phyloP scores from a whole-genome alignment of 2,329 filamentous ascomycete species.

The Aspergillus jensenii region DNA sequence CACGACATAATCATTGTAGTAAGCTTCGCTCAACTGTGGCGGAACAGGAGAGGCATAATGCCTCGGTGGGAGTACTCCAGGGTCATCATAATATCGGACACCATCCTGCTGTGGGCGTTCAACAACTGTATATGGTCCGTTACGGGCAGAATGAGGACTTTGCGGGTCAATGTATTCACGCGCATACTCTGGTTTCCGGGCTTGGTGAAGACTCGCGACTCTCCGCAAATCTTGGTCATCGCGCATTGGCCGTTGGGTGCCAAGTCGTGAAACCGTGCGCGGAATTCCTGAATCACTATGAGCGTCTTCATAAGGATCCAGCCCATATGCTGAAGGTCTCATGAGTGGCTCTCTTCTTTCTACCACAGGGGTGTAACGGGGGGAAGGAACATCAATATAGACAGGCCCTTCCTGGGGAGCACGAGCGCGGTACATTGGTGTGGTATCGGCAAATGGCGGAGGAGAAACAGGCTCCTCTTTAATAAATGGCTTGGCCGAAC shows the following conservation, averaged over 20 bases:
- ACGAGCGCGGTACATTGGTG: constrained; percentile 36
- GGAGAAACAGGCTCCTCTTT: constrained; percentile 65
- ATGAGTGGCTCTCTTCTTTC: constrained; percentile 34
- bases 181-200: constrained; percentile 41
- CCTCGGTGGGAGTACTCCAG: constrained; percentile 28
- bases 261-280: constrained; percentile 42
- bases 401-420: constrained; percentile 44
- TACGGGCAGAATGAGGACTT: constrained; percentile 37
- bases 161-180: constrained; percentile 47
- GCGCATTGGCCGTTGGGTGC: constrained; percentile 36
- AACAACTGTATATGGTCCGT: constrained; percentile 41
- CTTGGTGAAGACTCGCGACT: constrained; percentile 48
- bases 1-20: constrained; percentile 48
- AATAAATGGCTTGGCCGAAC: constrained; percentile 53
- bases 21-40: constrained; percentile 40
- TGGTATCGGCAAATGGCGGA: constrained; percentile 52
- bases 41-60: constrained; percentile 38
- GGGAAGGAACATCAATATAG: constrained; percentile 49
- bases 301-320: constrained; percentile 32
- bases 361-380: constrained; percentile 36
- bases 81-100: constrained; percentile 40
- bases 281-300: constrained; percentile 33
- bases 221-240: constrained; percentile 48
- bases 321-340: constrained; percentile 35
- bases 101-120: constrained; percentile 41